Base-by-base conservation (phyloP, 805 yeast species). In the Yamadazyma paraphyllophila region DNA sequence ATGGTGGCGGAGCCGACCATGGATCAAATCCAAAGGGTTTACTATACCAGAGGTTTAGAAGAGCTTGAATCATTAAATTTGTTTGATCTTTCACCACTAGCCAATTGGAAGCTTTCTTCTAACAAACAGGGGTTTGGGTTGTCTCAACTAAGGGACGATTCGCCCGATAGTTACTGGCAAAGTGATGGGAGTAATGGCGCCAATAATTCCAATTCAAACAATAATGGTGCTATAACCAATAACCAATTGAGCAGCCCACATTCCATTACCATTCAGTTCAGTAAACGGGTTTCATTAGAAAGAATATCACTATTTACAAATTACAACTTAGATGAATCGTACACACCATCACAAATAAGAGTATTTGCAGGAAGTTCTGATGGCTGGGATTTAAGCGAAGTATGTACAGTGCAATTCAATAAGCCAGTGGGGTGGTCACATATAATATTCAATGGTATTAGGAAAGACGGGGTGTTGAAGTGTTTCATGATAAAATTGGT, bases 131-230 rank as follows among this genome's bases (percentile, higher is more conserved):
- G 89, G 0, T 82, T 72, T 54, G 94, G 94, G 0, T 74, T 88
- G 15, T 67, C 67, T n/a, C 83, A 83, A 55, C 70, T 92, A 6
- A 68, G 94, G 26, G 88, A 87, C 42, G 90, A 85, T 54, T 74
- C 82, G 3, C 86, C 92, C 0, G 73, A 76, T 25, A 67, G 82
- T 1, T 92, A 74, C 61, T 94, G 99, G 99, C 99, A 94, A 63
- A 85, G 95, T 37, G 99, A 94, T 60, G 99, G 97, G 0, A 67
- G 69, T 44, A 66, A 62, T 47, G 74, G 71, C 6, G 50, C 55
- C 34, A 58, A 57, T 32, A 57, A 53, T 43, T 45, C 47, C 9
- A 57, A 53, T 41, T 44, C 51, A 14, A 50, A 52, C 33, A 49
- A 40, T 36, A 33, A 37, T 12, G 48, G 53, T 9, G 61, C 63